phyloP scores from a whole-genome alignment of 2,329 filamentous ascomycete genomes.

The Xylaria sp. region DNA sequence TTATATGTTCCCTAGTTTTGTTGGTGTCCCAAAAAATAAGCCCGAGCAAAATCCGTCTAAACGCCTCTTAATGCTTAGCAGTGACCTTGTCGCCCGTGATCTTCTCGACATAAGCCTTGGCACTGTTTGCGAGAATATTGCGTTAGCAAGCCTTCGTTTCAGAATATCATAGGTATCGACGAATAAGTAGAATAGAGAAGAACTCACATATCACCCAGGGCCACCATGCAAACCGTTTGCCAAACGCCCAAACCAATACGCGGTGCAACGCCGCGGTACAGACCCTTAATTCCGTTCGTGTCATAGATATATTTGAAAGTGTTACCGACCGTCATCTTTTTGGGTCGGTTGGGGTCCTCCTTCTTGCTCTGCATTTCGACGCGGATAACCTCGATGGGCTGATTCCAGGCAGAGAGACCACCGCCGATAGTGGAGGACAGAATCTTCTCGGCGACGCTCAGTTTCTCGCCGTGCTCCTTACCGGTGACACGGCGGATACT shows the following conservation, averaged over 20 bases:
- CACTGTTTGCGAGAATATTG: slow-evolving; percentile 56
- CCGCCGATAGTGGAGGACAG: slow-evolving; percentile 86
- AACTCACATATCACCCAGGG: slow-evolving; percentile 94
- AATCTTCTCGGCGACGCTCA: slow-evolving; percentile 87
- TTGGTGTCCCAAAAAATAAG: slow-evolving; percentile 33
- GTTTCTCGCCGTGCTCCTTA: slow-evolving; percentile 83
- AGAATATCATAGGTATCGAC: neutral
- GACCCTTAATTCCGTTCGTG: slow-evolving; percentile 86
- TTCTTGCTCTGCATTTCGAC: slow-evolving; percentile 99
- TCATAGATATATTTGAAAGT: slow-evolving; percentile 88
- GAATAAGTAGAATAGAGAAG: slow-evolving; percentile 10
- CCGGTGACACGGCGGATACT: slow-evolving; percentile 82
- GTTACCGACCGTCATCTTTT: slow-evolving; percentile 98
- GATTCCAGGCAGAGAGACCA: slow-evolving; percentile 97
- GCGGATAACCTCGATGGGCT: slow-evolving; percentile 99
- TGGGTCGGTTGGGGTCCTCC: slow-evolving; percentile 95
- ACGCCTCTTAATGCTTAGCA: slow-evolving; percentile 71
- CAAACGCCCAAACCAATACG: slow-evolving; percentile 95
- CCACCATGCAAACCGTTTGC: slow-evolving; percentile 99
- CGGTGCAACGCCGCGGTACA: slow-evolving; percentile 95
- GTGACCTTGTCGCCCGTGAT: slow-evolving; percentile 72
- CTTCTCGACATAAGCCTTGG: slow-evolving; percentile 74
- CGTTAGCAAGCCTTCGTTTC: slow-evolving; percentile 44
- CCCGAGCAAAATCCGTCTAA: slow-evolving; percentile 41
- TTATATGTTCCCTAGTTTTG: slow-evolving; percentile 34